These are phyloP conservation scores for Sarocladiaceae sp. DNA, from an alignment of 2,329 filamentous ascomycete species.

Conservation along the genomic window DNA sequence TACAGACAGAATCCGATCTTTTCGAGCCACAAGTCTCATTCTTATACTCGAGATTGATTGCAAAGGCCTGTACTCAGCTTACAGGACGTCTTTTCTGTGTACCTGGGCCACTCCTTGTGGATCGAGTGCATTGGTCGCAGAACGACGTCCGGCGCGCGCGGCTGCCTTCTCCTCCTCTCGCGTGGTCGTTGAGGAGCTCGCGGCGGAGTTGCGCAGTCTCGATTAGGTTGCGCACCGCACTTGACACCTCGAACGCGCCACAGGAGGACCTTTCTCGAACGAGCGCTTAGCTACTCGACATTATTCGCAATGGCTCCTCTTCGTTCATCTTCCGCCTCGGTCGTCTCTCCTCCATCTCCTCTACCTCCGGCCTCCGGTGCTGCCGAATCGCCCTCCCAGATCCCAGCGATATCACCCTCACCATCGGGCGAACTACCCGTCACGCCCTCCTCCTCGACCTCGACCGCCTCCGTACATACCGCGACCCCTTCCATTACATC, in stretches of 20 bases:
- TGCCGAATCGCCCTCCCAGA: background rate
- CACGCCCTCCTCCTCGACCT: conserved; percentile 21
- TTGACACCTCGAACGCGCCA: background rate
- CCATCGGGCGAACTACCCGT: conserved; percentile 28
- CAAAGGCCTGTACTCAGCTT: too few species aligned
- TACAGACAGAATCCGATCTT: background rate
- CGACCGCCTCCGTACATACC: conserved; percentile 17
- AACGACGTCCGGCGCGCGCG: background rate
- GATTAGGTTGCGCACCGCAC: background rate
- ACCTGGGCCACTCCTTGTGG: background rate
- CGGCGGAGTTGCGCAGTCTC: too few species aligned
- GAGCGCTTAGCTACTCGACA: too few species aligned
- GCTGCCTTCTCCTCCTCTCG: background rate
- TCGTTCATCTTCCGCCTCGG: background rate
- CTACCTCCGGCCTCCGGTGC: background rate
- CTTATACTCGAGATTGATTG: too few species aligned
- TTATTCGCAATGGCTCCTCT: background rate
- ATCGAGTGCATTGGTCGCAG: background rate
- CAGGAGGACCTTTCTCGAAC: too few species aligned
- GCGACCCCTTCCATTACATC: conserved; percentile 17
- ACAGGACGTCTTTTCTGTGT: too few species aligned
- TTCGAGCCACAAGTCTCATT: too few species aligned
- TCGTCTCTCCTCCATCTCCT: background rate
- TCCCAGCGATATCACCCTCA: background rate
- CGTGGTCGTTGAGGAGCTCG: too few species aligned